Evolutionary conservation across 176 grass and related monocot genomes (phyloP), one percentile per base, ranked within the genome.

Genomic region (Pharus latifolius): DNA sequence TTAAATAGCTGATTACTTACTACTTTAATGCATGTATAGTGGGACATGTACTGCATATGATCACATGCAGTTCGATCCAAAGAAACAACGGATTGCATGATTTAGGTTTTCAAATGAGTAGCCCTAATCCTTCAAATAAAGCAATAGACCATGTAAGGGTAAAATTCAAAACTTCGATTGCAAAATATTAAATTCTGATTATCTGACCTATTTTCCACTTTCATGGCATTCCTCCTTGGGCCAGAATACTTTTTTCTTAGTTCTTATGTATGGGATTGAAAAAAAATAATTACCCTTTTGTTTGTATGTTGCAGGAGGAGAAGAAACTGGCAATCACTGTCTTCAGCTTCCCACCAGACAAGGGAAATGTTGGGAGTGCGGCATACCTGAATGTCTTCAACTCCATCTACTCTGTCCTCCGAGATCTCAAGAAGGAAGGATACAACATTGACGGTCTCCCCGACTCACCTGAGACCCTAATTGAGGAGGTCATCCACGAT

Each of bases 281-380:
- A 67, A 13, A 20, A 52, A n/a, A n/a, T n/a, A n/a, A n/a, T 68
- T 68, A 74, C 20, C 16, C 31, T 49, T 44, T 50, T 26, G 2
- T 50, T 12, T 56, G 14, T 46, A 60, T 77, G 8, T 19, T 72
- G 55, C 60, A 93, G 95, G 80, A 78, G 68, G 79, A 75, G 47
- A 99, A 94, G 76, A 91, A 75, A 57, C 35, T 99, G 50, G 95
- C 90, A 6, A 94, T 99, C 61, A 99, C 95, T 9, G 95, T 99
- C 7, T 99, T 99, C 84, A 99, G 95, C 73, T 99, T 99, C 84
- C 95, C 95, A 31, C 95, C 95, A 29, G 95, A 99, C 87, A 99
- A 94, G 71, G 95, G 95, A 70, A 99, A 99, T 23, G 87, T 99
- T 1, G 95, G 95, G 14, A 94, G 82, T 64, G 95, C 90, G 31